Base-by-base conservation (phyloP, 768 basidiomycete genomes). In the Macrolepiota fuliginosa region DNA sequence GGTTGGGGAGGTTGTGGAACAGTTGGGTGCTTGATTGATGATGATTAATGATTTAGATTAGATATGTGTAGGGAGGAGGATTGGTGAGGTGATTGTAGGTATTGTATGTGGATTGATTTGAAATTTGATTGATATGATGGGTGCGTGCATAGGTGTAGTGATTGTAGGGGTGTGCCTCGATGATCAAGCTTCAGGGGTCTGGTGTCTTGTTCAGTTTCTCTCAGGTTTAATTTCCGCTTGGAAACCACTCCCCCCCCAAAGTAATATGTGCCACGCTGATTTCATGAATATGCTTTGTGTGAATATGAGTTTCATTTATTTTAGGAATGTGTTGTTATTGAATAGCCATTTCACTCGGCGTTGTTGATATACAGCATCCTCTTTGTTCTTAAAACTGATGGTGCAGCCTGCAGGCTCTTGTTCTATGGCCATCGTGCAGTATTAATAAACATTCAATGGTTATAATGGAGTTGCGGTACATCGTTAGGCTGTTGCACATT, bases 1-100 rank as follows among this genome's bases (percentile, higher is more conserved):
- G 15, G 79, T 90, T 2, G 88, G 86, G 12, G 65, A 67, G 24
- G 69, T 63, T n/a, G 61, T 72, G 12, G 64, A 47, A 74, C 32
- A 46, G n/a, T 63, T 51, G n/a, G 25, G 9, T 39, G 57, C 32
- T 10, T 19, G 24, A 17, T 45, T 54, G 25, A 49, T 12, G n/a
- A 7, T 2, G 17, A 47, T 24, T 4, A 22, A 32, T 32, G 29
- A 32, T 32, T 32, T 3, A 32, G 29, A 32, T 32, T 32, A 32
- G 29, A 32, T 32, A 32, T 32, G 29, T 32, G 29, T 32, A 7
- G 3, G 3, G n/a, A n/a, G n/a, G n/a, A n/a, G 29, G 7, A 32
- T 7, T 32, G 29, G 29, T 32, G 3, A 32, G 29, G 7, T 32
- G 29, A 32, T 32, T 32, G 7, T 7, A 32, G 17, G 42, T 19